Base-by-base conservation (phyloP, 257 asterid genomes). In the Nicotiana otophora region DNA sequence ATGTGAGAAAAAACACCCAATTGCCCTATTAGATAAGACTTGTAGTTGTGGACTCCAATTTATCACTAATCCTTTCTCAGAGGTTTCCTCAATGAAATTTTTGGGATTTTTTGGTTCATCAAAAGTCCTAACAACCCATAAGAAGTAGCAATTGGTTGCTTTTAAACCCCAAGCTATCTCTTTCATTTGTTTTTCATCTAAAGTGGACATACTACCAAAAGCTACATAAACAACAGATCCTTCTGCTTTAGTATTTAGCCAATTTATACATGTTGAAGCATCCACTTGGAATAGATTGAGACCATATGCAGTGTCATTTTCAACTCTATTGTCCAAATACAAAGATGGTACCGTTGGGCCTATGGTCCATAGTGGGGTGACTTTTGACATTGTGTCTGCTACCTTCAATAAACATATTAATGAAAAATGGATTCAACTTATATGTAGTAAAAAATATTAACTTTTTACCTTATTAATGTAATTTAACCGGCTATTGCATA, bases 341-440 rank as follows among this genome's bases (percentile, higher is more conserved):
- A 67, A 58, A 8, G 97, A 95, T 62, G 98, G 98, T 12, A 95
- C 4, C 10, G 96, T 95, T 10, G 98, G 98, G 0, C 98, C 97
- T n/a, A 93, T 88, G 33, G 97, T 89, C 3, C 85, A 62, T 15
- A 90, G 1, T 61, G 90, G 93, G 23, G 82, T 81, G 20, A 86
- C 65, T 68, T 87, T 83, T 33, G 89, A 26, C 97, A 95, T 93
- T 10, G 82, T 78, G 26, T 92, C 93, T 64, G 88, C 83, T 12
- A 85, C 91, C 98, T 93, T 84, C 61, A 34, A 0, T 54, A 48
- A 28, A 66, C 36, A 31, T 11, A 6, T 10, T 5, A n/a, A 8
- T 5, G 2, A 39, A 15, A 53, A 53, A 53, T 53, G n/a, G 5
- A 53, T 12, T 14, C 17, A 12, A 15, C 58, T 53, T 53, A 14